These are phyloP conservation scores for Amoebophrya sp. DNA, from an alignment of 169 alveolate species.

Conservation along the genomic window DNA sequence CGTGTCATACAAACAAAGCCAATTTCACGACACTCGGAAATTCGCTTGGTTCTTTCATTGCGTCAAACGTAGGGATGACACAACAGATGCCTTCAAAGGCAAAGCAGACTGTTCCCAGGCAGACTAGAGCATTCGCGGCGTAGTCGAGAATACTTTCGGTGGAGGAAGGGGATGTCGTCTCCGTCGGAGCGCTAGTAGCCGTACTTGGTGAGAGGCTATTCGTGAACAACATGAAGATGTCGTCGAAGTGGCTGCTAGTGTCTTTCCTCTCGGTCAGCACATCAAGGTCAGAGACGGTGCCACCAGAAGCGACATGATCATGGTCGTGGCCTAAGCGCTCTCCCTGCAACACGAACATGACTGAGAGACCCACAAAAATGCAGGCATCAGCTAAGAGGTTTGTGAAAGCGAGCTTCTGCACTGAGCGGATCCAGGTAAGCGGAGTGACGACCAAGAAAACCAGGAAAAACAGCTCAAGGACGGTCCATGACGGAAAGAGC, in stretches of 20 bases:
- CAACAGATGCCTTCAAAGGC: slow-evolving; percentile 4
- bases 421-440: background rate
- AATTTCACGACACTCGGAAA: background rate
- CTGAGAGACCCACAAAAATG: background rate
- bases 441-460: background rate
- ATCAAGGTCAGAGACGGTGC: background rate
- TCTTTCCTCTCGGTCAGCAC: too few species aligned
- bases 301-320: too few species aligned
- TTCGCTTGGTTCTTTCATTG: background rate
- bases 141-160: background rate
- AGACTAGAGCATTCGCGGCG: background rate
- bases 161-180: background rate
- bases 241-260: too few species aligned
- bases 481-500: too few species aligned
- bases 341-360: background rate
- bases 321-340: too few species aligned
- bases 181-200: background rate
- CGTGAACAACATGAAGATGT: background rate
- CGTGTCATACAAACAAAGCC: background rate
- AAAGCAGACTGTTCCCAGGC: background rate
- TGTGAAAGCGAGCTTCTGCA: background rate
- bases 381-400: background rate
- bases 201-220: background rate
- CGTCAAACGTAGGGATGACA: background rate
- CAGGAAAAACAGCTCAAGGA: background rate